phyloP scores from a whole-genome alignment of 352 stramenopile species.

The Pythium rhizo-oryzae region DNA sequence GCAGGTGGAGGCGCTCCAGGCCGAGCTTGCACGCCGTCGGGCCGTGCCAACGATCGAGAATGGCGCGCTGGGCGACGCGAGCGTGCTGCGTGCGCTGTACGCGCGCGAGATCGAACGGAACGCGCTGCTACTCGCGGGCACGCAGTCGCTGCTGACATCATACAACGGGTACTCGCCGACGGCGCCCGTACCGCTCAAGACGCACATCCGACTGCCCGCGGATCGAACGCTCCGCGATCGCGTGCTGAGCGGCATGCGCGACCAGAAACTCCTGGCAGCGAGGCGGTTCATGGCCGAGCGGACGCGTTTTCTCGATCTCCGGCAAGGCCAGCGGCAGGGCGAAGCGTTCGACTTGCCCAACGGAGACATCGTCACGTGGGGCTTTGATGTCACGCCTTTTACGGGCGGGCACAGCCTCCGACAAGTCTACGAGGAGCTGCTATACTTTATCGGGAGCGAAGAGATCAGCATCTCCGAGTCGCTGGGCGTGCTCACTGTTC shows the following conservation, averaged over 20 bases:
- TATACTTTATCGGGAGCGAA: constrained; percentile 13
- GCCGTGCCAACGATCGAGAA: constrained; percentile 5
- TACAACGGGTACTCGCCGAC: not conserved
- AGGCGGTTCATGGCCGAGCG: constrained; percentile 9
- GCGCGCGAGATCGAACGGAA: not conserved
- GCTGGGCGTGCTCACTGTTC: constrained; percentile 23
- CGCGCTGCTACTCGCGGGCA: not conserved
- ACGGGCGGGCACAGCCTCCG: constrained; percentile 5
- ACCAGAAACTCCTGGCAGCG: not conserved
- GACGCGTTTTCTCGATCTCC: constrained; percentile 7
- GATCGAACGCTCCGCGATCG: not conserved
- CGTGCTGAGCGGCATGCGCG: not conserved
- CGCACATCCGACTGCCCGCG: constrained; percentile 4
- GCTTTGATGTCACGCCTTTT: constrained; percentile 10
- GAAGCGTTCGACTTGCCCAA: constrained; percentile 12
- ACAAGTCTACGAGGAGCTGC: constrained; percentile 19
- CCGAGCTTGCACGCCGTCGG: not conserved
- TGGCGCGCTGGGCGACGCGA: not conserved
- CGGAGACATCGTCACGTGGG: not conserved
- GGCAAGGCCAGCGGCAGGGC: constrained; percentile 2
- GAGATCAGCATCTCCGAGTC: constrained; percentile 22
- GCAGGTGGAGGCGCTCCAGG: constrained; percentile 2
- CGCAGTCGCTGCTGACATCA: constrained; percentile 3
- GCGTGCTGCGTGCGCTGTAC: not conserved
- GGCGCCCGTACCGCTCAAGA: constrained; percentile 7